Percentiles rank a stretch among this genome's conserved stretches.
phyloP scores from a whole-genome alignment of 1,284 basidiomycete species.

The Boletus mariae region DNA sequence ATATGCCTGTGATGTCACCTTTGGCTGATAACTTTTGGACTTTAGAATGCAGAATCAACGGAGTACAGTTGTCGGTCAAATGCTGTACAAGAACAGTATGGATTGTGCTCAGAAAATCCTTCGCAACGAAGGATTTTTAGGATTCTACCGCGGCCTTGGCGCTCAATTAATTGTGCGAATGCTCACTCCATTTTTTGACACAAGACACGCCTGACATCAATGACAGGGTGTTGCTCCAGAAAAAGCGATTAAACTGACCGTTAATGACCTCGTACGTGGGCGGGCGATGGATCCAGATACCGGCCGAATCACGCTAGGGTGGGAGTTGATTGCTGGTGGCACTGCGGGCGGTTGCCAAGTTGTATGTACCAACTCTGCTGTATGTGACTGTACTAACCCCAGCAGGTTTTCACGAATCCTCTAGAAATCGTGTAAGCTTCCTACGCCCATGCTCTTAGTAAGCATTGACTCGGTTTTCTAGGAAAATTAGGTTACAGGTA shows the following conservation, averaged over 20 bases:
- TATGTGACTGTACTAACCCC: slow-evolving; percentile 15
- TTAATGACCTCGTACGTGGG: slow-evolving; percentile 90
- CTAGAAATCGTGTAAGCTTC: slow-evolving; percentile 81
- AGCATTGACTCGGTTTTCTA: slow-evolving; percentile 29
- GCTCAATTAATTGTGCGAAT: slow-evolving; percentile 85
- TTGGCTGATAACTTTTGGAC: slow-evolving; percentile 1
- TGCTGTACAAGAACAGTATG: slow-evolving; percentile 90
- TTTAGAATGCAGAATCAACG: slow-evolving; percentile 95
- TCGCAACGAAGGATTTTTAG: slow-evolving; percentile 89
- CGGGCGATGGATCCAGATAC: slow-evolving; percentile 91
- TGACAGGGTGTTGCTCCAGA: slow-evolving; percentile 93
- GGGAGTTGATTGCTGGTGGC: slow-evolving; percentile 92
- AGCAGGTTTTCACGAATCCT: slow-evolving; percentile 91
- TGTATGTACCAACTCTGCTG: slow-evolving; percentile 48
- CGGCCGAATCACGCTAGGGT: slow-evolving; percentile 81
- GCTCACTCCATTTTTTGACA: neutral
- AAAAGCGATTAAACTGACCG: slow-evolving; percentile 95
- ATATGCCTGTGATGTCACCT: neutral
- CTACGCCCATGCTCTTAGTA: neutral
- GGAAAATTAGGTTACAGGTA: slow-evolving; percentile 96
- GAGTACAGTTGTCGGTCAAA: slow-evolving; percentile 89
- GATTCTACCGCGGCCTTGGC: slow-evolving; percentile 95
- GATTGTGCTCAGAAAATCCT: slow-evolving; percentile 96
- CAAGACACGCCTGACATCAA: slow-evolving; percentile 7
- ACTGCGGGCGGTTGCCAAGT: slow-evolving; percentile 97